Base-by-base conservation (phyloP, 1,139 yeast genomes). In the Nakaseomyces sp. region DNA sequence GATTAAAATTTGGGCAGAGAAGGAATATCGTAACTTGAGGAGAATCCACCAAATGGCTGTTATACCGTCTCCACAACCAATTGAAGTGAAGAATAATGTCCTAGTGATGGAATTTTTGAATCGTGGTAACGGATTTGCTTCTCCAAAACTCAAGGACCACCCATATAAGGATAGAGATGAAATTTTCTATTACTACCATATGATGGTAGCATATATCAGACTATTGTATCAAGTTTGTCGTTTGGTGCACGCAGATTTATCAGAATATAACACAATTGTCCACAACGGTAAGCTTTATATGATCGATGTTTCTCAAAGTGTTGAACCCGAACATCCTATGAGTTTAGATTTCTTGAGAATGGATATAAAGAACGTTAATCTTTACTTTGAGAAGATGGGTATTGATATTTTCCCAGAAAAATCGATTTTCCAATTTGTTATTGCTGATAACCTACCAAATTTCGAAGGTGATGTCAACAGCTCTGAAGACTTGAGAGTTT, bases 1-100 rank as follows among this genome's bases (percentile, higher is more conserved):
- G 97, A 96, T 93, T 48, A 86, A 87, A 62, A 74, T 89, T 28
- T 93, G 99, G 99, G 98, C 98, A 0, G 98, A 93, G 62, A 93
- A 93, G 60, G 99, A 93, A 65, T 89, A 88, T 55, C 69, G 99
- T 46, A 93, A 93, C 60, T 71, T 93, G 63, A 89, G 86, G 60
- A 72, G 99, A 59, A 71, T 93, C 19, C 71, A 84, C 60, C 66
- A 73, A 42, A 74, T 79, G 47, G 95, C 94, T 0, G 60, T 61
- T 10, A 84, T 93, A 40, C 94, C 95, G 12, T 83, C 89, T 44
- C 98, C 99, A 0, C 83, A 85, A 59, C 98, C 99, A 1, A 65
- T 87, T 16, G 95, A 86, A 55, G 72, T 93, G 48, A 79, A 86
- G 55, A 77, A 89, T 26, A 96, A 93, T 66, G 96, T 93, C 2